Evolutionary conservation across 768 basidiomycete species (phyloP), one percentile per base, ranked within the genome.

Genomic region (Amanita pseudoporphyria): DNA sequence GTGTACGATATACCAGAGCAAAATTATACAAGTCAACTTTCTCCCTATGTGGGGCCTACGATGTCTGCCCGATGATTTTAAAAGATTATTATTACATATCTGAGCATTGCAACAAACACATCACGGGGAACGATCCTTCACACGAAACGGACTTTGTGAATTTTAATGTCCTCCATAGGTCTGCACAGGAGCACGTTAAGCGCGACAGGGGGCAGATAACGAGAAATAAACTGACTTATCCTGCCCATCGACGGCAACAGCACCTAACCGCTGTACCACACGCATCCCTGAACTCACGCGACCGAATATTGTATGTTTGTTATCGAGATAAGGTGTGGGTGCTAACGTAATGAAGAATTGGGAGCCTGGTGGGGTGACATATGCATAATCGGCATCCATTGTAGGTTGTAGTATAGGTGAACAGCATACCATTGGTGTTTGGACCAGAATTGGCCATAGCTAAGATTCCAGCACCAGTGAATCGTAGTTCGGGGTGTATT

Each of bases 361-460:
- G 14, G 91, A 95, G 18, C 93, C 93, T 89, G 57, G 18, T 43
- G 60, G 59, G 53, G 60, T n/a, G n/a, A n/a, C 60, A 12, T 12
- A 28, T 26, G 45, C 51, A 40, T 32, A 49, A 47, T 13, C 13
- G 18, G n/a, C 3, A 16, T 19, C 18, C 41, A n/a, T 7, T 36
- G 32, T 10, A 16, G 18, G 33, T 13, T 9, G 22, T 16, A 19
- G 42, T 9, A 21, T 33, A 21, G 46, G 33, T 36, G 6, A 18
- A 13, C 0, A 16, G 52, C 69, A 47, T 47, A 79, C 89, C 85
- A 59, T 91, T 92, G 21, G 85, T 86, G 62, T 91, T 89, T n/a
- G 87, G 87, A 9, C 94, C 94, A 39, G 94, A 90, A 67, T 99
- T 99, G 31, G 96, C 96, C 89, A 92, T 91, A 7, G 90, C 92